phyloP scores from a whole-genome alignment of 2,329 filamentous ascomycete species.

The Hypomyces rosellus region DNA sequence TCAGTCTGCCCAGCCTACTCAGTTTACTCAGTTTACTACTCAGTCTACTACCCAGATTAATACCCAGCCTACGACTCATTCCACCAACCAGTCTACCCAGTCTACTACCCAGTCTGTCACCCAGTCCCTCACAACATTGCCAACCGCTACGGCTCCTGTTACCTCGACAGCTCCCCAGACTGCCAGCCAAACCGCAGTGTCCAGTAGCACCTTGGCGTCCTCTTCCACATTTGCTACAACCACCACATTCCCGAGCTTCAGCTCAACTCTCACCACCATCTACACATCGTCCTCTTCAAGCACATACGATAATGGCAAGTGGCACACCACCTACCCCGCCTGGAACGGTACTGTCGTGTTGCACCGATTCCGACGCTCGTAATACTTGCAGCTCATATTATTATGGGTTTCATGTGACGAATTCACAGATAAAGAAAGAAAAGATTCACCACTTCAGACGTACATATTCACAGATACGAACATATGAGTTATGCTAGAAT shows the following conservation, averaged over 20 bases:
- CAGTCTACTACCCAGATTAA: too few relatives aligned
- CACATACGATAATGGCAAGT: slow-evolving; percentile 37
- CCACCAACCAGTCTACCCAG: too few relatives aligned
- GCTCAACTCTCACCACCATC: slow-evolving; percentile 14
- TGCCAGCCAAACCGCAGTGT: not conserved
- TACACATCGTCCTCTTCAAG: slow-evolving; percentile 17
- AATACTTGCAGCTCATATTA: too few relatives aligned
- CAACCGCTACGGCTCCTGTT: not conserved
- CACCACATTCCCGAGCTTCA: slow-evolving; percentile 10
- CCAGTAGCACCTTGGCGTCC: slow-evolving; percentile 7
- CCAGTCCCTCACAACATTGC: not conserved
- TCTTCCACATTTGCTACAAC: slow-evolving; percentile 11
- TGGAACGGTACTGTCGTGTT: slow-evolving; percentile 33
- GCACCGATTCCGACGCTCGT: slow-evolving; percentile 1
- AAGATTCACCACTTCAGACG: not conserved
- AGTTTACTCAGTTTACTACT: not conserved
- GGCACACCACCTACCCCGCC: slow-evolving; percentile 40
- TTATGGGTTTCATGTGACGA: too few relatives aligned
- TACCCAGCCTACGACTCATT: too few relatives aligned
- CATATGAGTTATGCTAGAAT: too few relatives aligned
- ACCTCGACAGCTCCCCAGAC: not conserved
- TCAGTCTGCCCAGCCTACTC: too few relatives aligned
- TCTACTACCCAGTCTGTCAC: too few relatives aligned
- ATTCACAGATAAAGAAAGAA: not conserved
- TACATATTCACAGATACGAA: slow-evolving; percentile 7